phyloP scores from a whole-genome alignment of 2,329 filamentous ascomycete genomes.

The Pyrenophora graminea region DNA sequence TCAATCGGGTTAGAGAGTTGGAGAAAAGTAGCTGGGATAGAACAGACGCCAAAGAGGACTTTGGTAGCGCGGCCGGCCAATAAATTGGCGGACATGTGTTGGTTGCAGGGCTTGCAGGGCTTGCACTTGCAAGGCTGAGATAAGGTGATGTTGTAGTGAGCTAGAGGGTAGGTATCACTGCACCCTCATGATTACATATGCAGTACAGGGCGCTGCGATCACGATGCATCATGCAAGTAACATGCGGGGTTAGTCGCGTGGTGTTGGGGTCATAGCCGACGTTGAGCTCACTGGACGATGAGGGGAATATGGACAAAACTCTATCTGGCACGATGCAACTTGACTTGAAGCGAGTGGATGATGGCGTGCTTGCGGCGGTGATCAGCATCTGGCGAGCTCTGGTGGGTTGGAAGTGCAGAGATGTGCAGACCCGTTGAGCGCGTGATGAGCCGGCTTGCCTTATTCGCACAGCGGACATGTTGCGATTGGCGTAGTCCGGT shows the following conservation, averaged over 20 bases:
- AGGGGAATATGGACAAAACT: neutral
- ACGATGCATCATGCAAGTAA: neutral
- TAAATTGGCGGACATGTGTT: slow-evolving; percentile 1
- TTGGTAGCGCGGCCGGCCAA: slow-evolving; percentile 44
- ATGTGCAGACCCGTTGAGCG: slow-evolving; percentile 45
- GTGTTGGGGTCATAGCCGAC: neutral
- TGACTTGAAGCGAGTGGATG: slow-evolving; percentile 12
- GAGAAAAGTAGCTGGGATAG: slow-evolving; percentile 78
- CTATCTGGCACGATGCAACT: neutral
- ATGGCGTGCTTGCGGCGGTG: slow-evolving; percentile 22
- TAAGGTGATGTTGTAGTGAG: neutral
- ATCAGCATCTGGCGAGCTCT: slow-evolving; percentile 19
- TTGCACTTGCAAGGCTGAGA: neutral
- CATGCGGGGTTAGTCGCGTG: slow-evolving; percentile 10
- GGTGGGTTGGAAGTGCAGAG: slow-evolving; percentile 18
- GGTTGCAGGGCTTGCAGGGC: neutral
- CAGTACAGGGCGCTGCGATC: neutral
- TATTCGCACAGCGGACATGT: slow-evolving; percentile 21
- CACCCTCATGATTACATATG: too few species aligned
- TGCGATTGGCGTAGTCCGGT: slow-evolving; percentile 31
- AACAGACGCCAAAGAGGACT: slow-evolving; percentile 71
- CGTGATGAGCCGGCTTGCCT: slow-evolving; percentile 39
- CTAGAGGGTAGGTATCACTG: too few species aligned
- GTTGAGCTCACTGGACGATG: neutral
- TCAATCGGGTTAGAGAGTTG: slow-evolving; percentile 55